Conservation (phyloP, 257 asterid genomes). For the Ballota nigra region DNA sequence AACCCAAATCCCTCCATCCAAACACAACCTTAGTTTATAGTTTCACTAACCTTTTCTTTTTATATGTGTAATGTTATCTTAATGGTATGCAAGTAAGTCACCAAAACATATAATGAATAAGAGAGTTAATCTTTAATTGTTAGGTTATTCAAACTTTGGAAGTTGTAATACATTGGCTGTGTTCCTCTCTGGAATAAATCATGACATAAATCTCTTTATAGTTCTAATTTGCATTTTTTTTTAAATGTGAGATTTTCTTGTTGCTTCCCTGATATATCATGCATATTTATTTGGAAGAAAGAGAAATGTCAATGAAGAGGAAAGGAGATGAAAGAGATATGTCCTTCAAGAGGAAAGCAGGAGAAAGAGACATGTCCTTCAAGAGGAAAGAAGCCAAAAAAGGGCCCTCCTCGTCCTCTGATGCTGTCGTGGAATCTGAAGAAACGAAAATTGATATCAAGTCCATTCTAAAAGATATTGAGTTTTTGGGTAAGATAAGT, state of each 20-base stretch:
- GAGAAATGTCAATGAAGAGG: neutral
- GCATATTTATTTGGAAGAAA: neutral
- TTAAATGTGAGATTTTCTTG: neutral
- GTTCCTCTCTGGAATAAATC: neutral
- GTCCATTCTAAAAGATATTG: conserved; percentile 60
- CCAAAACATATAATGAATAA: neutral
- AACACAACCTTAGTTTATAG: too few species aligned
- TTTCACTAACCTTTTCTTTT: neutral
- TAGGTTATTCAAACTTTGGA: neutral
- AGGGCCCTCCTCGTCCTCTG: conserved; percentile 27
- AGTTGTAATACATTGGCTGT: neutral
- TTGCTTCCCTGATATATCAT: neutral
- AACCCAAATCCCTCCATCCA: too few species aligned
- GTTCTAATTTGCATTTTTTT: neutral
- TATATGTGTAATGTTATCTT: neutral
- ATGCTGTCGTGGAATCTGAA: conserved; percentile 22
- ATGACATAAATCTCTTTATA: neutral
- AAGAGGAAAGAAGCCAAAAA: conserved; percentile 26
- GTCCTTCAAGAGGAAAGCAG: neutral
- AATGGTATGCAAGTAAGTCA: neutral
- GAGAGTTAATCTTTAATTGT: neutral
- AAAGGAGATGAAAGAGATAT: neutral
- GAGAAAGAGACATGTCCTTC: conserved; percentile 20
- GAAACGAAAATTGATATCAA: conserved; percentile 44
- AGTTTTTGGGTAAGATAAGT: conserved; percentile 45